A percentile compares a stretch with the other conserved stretches of the same genome.
Evolutionary conservation across 176 grass and related monocot species (phyloP).

Genomic region (maize (Zea mays)): Zm-B73-REFERENCE-NAM-5.0 NC_050104.1:143018001-143018500

Average conservation of each 20-base stretch:
- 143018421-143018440: not conserved
- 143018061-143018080: conserved; percentile 66
- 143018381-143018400: conserved; percentile 4
- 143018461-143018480: not conserved
- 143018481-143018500: not conserved
- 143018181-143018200: not conserved
- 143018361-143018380: conserved; percentile 4
- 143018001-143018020: conserved; percentile 77
- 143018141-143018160: conserved; percentile 79
- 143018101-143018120: conserved; percentile 72
- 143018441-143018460: conserved; percentile 20
- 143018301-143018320: not conserved
- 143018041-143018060: conserved; percentile 89
- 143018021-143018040: conserved; percentile 62
- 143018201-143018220: conserved; percentile 16
- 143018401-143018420: conserved; percentile 11
- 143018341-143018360: conserved; percentile 27
- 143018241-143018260: conserved; percentile 4
- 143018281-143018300: conserved; percentile 8
- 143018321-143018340: not conserved
- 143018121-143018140: conserved; percentile 84
- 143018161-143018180: conserved; percentile 73
- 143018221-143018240: not conserved
- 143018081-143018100: conserved; percentile 76
- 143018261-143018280: not conserved